Base-by-base conservation (phyloP, 2,329 filamentous ascomycete genomes). In the Alternaria postmessia region DNA sequence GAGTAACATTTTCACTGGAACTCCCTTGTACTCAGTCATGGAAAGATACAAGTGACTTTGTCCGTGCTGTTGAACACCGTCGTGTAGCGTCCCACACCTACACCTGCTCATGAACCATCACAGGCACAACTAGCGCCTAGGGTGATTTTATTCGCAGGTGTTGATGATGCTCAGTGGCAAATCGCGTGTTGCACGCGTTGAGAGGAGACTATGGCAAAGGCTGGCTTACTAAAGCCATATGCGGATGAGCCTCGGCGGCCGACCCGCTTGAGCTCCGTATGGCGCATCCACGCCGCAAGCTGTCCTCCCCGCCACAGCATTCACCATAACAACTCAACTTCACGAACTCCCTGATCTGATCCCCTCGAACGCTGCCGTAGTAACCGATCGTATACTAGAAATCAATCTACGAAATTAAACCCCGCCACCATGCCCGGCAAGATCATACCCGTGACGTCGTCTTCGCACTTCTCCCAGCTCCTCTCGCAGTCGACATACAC, bases 401-500 rank as follows among this genome's bases (percentile, higher is more conserved):
- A 5, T 8, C 7, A 5, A 16, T 18, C 0, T 30, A 14, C 18
- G 12, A 11, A 12, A 3, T 11, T 4, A 9, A n/a, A 42, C 12
- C 44, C 32, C 39, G 43, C 55, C 65, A 68, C 24, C 3, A 76
- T 76, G 73, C 61, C 73, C 3, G 70, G 70, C 58, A 75, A 76
- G 32, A 77, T 77, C 60, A 68, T 71, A 47, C 54, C 66, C 46
- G 70, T 78, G 43, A 75, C 69, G 48, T 76, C 74, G 7, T 63
- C 70, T 53, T 63, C 75, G 20, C 76, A 79, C 62, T 78, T 78
- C 70, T 69, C 71, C 30, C 73, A 68, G 39, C 71, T 79, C 28
- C 68, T 79, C 51, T 70, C 68, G 38, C 67, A 72, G 3, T 73
- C 74, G 53, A 76, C 75, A 26, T 78, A 76, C 63, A 79, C 82